A percentile compares a stretch with the other conserved stretches of the same genome.
Evolutionary conservation across 2,329 filamentous ascomycete genomes (phyloP).

Genomic region (Phyllosticta citriasiana): DNA sequence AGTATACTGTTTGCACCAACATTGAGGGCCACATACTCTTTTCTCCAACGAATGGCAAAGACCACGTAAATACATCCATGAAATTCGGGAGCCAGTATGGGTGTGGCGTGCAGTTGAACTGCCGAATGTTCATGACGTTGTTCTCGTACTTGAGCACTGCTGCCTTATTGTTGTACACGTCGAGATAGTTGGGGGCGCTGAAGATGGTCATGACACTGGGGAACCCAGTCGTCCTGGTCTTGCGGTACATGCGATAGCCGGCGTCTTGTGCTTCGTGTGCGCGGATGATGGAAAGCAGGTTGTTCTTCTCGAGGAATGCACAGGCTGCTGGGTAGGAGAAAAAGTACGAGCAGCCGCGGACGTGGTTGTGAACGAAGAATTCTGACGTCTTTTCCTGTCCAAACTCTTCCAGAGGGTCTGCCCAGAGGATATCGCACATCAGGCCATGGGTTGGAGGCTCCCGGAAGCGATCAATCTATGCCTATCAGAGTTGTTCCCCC

Average conservation of each 20-base stretch:
- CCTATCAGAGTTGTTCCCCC: constrained; percentile 15
- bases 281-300: constrained; percentile 89
- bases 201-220: constrained; percentile 99
- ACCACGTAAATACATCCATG: constrained; percentile 99
- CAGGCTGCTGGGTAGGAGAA: constrained; percentile 97
- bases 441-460: constrained; percentile 94
- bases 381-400: constrained; percentile 97
- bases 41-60: constrained; percentile 93
- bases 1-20: neutral
- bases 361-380: constrained; percentile 96
- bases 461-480: constrained; percentile 88
- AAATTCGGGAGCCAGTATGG: constrained; percentile 99
- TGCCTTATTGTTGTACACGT: constrained; percentile 99
- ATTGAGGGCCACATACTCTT: constrained; percentile 45
- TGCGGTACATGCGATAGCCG: constrained; percentile 97
- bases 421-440: constrained; percentile 99
- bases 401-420: constrained; percentile 94
- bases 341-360: constrained; percentile 97
- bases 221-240: constrained; percentile 95
- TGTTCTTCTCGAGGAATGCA: constrained; percentile 98
- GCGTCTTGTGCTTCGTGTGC: constrained; percentile 98
- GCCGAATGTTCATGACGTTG: constrained; percentile 99
- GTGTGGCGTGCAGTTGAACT: constrained; percentile 99
- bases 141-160: constrained; percentile 99
- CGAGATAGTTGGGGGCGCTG: constrained; percentile 95